Conservation (phyloP, 2,329 filamentous ascomycete species). For the Diaporthe helianthi region DNA sequence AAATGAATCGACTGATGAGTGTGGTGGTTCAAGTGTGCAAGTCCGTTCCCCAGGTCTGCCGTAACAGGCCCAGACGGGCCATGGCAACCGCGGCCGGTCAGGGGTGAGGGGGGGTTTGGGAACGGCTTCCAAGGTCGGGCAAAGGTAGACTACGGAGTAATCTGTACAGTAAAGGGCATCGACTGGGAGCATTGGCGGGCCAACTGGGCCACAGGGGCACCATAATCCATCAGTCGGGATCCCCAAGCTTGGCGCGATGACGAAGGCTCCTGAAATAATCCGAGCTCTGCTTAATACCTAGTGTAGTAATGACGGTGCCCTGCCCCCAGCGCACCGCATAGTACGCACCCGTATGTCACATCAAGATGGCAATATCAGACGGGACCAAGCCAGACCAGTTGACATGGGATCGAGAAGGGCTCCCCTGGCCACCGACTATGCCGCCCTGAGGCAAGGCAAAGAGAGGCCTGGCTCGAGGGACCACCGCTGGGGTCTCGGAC, state of each 20-base stretch:
- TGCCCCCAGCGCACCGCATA: slow-evolving; percentile 15
- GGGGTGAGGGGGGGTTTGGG: slow-evolving; percentile 11
- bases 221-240: slow-evolving; percentile 16
- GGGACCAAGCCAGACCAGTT: slow-evolving; percentile 3
- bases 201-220: too few species aligned
- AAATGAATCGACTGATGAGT: slow-evolving; percentile 6
- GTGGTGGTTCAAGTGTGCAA: slow-evolving; percentile 1
- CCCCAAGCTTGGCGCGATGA: slow-evolving; percentile 25
- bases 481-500: slow-evolving; percentile 12
- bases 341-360: slow-evolving; percentile 24
- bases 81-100: slow-evolving; percentile 16
- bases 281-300: neutral
- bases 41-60: slow-evolving; percentile 18
- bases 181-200: slow-evolving; percentile 3
- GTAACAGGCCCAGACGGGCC: neutral
- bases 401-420: slow-evolving; percentile 21
- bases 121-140: slow-evolving; percentile 1
- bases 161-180: neutral
- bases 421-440: slow-evolving; percentile 6
- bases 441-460: slow-evolving; percentile 18
- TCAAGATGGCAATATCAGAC: slow-evolving; percentile 23
- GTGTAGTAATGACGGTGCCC: slow-evolving; percentile 23
- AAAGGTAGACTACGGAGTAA: too few species aligned
- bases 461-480: slow-evolving; percentile 8
- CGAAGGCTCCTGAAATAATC: slow-evolving; percentile 22